A percentile compares a stretch with the other conserved stretches of the same genome.
Evolutionary conservation across 176 grass and related monocot genomes (phyloP).

Genomic region (maize (Zea mays)): Zm-B73-REFERENCE-NAM-5.0 NC_050099.1:3504501-3505000

Average conservation of each 20-base stretch:
- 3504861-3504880: too few species aligned
- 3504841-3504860: not conserved
- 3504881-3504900: too few species aligned
- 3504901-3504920: too few species aligned
- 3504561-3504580: not conserved
- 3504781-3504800: not conserved
- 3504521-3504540: not conserved
- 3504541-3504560: too few species aligned
- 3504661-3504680: too few species aligned
- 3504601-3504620: too few species aligned
- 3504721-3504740: not conserved
- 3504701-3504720: not conserved
- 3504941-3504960: too few species aligned
- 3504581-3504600: too few species aligned
- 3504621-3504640: too few species aligned
- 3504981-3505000: too few species aligned
- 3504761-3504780: not conserved
- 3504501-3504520: not conserved
- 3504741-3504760: not conserved
- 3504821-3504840: not conserved
- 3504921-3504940: not conserved
- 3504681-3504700: not conserved
- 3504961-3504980: too few species aligned
- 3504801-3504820: not conserved
- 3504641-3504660: too few species aligned